phyloP scores from a whole-genome alignment of 1,284 basidiomycete species.

The Apiotrichum montevideense region DNA sequence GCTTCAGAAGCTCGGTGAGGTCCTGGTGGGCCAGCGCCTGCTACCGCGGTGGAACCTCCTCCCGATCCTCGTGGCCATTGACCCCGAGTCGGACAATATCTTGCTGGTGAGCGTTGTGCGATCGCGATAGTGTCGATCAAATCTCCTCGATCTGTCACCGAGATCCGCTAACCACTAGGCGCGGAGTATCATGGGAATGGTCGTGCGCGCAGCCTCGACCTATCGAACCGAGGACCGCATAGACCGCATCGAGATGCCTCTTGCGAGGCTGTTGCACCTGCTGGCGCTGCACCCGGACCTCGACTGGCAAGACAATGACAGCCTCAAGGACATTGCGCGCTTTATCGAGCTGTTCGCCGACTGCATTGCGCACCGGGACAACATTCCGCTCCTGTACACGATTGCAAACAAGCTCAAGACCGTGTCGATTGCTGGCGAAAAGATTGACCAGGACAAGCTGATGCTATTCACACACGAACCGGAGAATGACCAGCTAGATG shows the following conservation, averaged over 20 bases:
- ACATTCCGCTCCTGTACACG: conserved; percentile 74
- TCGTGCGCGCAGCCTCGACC: conserved; percentile 10
- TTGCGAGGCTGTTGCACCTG: conserved; percentile 78
- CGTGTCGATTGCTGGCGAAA: conserved; percentile 53
- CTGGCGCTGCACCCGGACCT: conserved; percentile 77
- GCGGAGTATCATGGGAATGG: conserved; percentile 17
- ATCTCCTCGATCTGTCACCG: too few species aligned
- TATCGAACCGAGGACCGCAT: conserved; percentile 55
- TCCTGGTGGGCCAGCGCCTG: conserved; percentile 60
- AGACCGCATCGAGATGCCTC: conserved; percentile 68
- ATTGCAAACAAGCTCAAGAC: conserved; percentile 79
- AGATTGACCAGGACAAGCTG: neutral
- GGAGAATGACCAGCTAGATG: neutral
- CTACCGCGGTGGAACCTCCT: conserved; percentile 71
- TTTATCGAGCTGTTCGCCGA: conserved; percentile 87
- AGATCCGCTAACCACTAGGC: conserved; percentile 16
- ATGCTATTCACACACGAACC: neutral
- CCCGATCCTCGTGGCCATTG: conserved; percentile 80
- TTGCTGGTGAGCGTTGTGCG: conserved; percentile 19
- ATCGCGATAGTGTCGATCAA: too few species aligned
- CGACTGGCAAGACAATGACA: conserved; percentile 49
- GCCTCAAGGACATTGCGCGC: conserved; percentile 67
- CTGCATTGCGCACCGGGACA: conserved; percentile 65
- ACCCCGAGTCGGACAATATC: conserved; percentile 75
- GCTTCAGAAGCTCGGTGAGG: conserved; percentile 64